Evolutionary conservation across 2,329 filamentous ascomycete genomes (phyloP), one percentile per base, ranked within the genome.

Genomic region (Pyrenochaeta sp.): DNA sequence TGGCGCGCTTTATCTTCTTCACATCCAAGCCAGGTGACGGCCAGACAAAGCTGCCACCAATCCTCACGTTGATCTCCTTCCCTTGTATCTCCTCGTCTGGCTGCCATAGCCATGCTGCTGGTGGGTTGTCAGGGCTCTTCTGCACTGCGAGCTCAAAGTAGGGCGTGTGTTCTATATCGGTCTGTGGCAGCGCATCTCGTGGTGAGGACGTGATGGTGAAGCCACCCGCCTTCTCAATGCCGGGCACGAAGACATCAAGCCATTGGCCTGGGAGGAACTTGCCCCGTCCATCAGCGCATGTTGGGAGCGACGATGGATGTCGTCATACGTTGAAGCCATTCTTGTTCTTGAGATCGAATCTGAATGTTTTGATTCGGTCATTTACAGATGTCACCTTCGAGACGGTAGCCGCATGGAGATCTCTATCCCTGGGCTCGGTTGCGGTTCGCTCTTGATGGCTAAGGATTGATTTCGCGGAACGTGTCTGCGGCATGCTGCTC

Each of bases 171-270:
- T 64, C 56, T 40, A 54, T 49, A 51, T 66, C 54, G 23, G 63
- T 41, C 41, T 61, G 62, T 42, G 71, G 55, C 18, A 74, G 56
- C 2, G 85, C 82, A 49, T 81, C 77, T 36, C 82, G 83, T 0
- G 91, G 91, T 0, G 89, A 79, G 1, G 90, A 95, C 6, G 91
- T 94, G 60, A 96, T 90, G 36, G 92, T 96, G 79, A 96, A 97
- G 52, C 92, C 92, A 30, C 92, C 92, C 3, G 91, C 87, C 71
- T 89, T 87, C 37, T 82, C 67, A 39, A 91, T 77, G 32, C 79
- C 80, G 1, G 92, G 91, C 47, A 92, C 84, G 72, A 90, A 88
- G 6, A 92, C 87, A 72, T 97, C 92, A 50, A 97, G 83, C 91
- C 92, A 97, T 80, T 96, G 92, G 48, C 92, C 92, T 4, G 92